Percentiles rank a stretch among this genome's conserved stretches.
These are phyloP conservation scores for Lentinula aciculospora DNA, from an alignment of 768 basidiomycete genomes.

Conservation along the genomic window DNA sequence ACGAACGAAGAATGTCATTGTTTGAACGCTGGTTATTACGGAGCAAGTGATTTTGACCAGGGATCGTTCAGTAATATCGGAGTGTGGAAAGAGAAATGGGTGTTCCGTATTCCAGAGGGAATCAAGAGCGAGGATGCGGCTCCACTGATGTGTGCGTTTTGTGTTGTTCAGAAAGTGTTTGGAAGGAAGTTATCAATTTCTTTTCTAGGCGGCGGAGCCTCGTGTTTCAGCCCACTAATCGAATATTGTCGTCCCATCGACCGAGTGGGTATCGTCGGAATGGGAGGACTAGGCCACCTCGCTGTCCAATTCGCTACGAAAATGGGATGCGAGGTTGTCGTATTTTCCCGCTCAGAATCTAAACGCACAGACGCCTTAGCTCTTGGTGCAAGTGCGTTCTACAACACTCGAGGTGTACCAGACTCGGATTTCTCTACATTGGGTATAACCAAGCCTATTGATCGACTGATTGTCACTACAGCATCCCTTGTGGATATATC, in stretches of 20 bases:
- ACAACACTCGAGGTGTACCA: constrained; percentile 19
- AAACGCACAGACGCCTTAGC: constrained; percentile 23
- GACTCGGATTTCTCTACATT: constrained; percentile 11
- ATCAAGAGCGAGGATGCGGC: constrained; percentile 22
- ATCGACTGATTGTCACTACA: constrained; percentile 23
- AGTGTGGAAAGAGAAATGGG: constrained; percentile 22
- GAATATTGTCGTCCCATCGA: constrained; percentile 18
- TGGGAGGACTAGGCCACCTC: constrained; percentile 31
- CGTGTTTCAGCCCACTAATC: constrained; percentile 21
- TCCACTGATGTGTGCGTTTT: constrained; percentile 25
- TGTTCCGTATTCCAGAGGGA: constrained; percentile 24
- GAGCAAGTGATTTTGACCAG: constrained; percentile 19
- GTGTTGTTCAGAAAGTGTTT: background rate
- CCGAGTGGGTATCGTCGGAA: constrained; percentile 24
- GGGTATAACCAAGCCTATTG: constrained; percentile 17
- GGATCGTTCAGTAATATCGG: constrained; percentile 27
- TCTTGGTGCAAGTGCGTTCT: constrained; percentile 27
- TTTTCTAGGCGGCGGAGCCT: constrained; percentile 20
- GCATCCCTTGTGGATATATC: constrained; percentile 8
- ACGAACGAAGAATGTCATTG: constrained; percentile 25
- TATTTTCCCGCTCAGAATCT: constrained; percentile 24
- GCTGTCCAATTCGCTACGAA: constrained; percentile 25
- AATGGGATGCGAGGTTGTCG: constrained; percentile 31
- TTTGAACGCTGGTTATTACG: background rate
- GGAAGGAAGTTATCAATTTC: background rate